These are phyloP conservation scores for Neurospora sp. DNA, from an alignment of 495 filamentous ascomycete species.

Conservation along the genomic window DNA sequence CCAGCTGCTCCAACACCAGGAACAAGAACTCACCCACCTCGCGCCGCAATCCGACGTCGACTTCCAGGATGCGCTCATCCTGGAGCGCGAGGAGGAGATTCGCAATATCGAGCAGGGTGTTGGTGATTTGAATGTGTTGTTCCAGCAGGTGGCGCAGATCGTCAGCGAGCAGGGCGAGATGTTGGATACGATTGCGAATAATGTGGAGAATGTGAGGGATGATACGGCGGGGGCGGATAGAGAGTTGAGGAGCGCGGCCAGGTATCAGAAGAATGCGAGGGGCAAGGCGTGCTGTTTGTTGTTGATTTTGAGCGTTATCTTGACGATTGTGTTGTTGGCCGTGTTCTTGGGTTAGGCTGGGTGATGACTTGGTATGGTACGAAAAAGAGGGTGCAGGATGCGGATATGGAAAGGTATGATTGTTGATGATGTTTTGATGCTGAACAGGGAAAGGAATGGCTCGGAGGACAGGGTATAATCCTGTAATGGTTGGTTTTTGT, in stretches of 20 bases:
- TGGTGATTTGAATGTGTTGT: slow-evolving; percentile 89
- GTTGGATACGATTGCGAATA: slow-evolving; percentile 79
- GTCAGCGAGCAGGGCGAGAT: slow-evolving; percentile 87
- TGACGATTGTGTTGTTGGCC: slow-evolving; percentile 81
- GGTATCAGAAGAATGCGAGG: slow-evolving; percentile 88
- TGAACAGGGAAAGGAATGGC: background rate
- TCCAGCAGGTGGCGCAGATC: slow-evolving; percentile 93
- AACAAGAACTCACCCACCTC: slow-evolving; percentile 69
- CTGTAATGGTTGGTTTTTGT: slow-evolving; percentile 2
- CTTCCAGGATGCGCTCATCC: slow-evolving; percentile 91
- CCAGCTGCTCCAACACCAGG: slow-evolving; percentile 53
- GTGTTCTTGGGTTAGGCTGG: slow-evolving; percentile 52
- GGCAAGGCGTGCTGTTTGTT: slow-evolving; percentile 89
- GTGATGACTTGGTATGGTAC: background rate
- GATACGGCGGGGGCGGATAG: slow-evolving; percentile 76
- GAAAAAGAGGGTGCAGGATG: background rate
- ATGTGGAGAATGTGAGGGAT: slow-evolving; percentile 69
- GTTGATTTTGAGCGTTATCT: slow-evolving; percentile 79
- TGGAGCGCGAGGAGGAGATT: slow-evolving; percentile 93
- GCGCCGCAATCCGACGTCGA: slow-evolving; percentile 93
- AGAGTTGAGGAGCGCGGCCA: slow-evolving; percentile 70
- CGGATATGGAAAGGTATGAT: background rate
- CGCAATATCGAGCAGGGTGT: slow-evolving; percentile 94
- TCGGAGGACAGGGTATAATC: background rate
- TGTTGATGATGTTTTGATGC: background rate